phyloP scores from a whole-genome alignment of 768 basidiomycete genomes.

The Naganishia antarctica region DNA sequence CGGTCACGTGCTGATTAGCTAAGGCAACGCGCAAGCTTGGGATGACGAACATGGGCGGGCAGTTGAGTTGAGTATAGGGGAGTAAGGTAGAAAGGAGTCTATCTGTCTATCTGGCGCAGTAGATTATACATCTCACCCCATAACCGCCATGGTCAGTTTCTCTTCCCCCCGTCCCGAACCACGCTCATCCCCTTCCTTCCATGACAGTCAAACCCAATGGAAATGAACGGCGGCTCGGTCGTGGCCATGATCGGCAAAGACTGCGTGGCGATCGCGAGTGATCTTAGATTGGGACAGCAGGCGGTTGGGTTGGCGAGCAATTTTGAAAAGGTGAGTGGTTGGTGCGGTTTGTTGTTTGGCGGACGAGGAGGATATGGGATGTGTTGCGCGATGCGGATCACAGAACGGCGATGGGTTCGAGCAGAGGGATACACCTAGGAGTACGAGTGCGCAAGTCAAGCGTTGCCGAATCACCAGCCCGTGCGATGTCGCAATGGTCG shows the following conservation, averaged over 20 bases:
- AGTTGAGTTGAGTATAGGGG: not conserved
- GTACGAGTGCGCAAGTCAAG: too few species aligned
- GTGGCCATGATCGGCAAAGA: constrained; percentile 99
- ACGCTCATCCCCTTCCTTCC: not conserved
- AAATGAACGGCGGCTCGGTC: constrained; percentile 94
- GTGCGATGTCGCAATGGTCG: too few species aligned
- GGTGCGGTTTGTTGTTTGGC: not conserved
- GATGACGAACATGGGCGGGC: constrained; percentile 7
- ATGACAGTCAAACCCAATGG: constrained; percentile 54
- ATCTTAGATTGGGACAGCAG: constrained; percentile 81
- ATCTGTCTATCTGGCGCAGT: not conserved
- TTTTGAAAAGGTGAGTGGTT: constrained; percentile 77
- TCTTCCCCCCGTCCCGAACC: not conserved
- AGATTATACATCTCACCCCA: not conserved
- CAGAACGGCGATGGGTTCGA: not conserved
- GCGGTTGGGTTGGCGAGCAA: constrained; percentile 79
- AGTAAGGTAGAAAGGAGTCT: not conserved
- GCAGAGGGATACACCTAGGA: too few species aligned
- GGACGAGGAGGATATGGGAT: not conserved
- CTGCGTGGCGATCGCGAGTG: constrained; percentile 96
- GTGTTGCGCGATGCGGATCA: too few species aligned
- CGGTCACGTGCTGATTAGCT: constrained; percentile 13
- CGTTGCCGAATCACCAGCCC: too few species aligned
- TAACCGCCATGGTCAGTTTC: not conserved
- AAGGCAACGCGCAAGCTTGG: constrained; percentile 9